Conservation (phyloP, 108 stramenopile genomes). For the Chaetoceros tenuissimus region DNA sequence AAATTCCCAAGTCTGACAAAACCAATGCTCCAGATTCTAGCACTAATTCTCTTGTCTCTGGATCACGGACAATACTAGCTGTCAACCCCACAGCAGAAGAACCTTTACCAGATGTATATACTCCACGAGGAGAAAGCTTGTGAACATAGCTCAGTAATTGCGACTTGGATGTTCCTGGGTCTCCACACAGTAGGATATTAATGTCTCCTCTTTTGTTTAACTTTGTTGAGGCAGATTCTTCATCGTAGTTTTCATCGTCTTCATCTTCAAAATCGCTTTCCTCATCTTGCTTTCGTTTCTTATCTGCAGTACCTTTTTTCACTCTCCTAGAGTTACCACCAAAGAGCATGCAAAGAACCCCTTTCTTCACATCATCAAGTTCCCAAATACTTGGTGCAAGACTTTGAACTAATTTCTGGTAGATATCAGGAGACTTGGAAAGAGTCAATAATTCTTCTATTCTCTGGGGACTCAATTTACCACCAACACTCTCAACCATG, state of each 20-base stretch:
- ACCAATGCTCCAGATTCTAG: constrained; percentile 98
- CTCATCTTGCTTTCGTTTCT: constrained; percentile 27
- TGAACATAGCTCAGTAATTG: constrained; percentile 96
- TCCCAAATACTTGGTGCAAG: constrained; percentile 99
- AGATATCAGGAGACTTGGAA: constrained; percentile 66
- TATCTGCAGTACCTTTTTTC: constrained; percentile 22
- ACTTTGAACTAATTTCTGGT: constrained; percentile 70
- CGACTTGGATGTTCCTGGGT: constrained; percentile 96
- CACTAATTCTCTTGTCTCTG: constrained; percentile 95
- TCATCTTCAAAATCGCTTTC: constrained; percentile 16
- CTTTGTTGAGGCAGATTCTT: constrained; percentile 21
- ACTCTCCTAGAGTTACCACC: constrained; percentile 82
- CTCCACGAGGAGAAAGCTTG: constrained; percentile 92
- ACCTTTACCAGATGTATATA: constrained; percentile 98
- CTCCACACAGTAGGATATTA: constrained; percentile 97
- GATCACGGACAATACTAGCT: constrained; percentile 96
- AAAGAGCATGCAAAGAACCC: constrained; percentile 96
- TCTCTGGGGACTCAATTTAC: constrained; percentile 43
- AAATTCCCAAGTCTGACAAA: constrained; percentile 94
- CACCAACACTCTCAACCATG: constrained; percentile 8
- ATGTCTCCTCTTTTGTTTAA: constrained; percentile 93
- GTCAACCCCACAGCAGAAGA: constrained; percentile 97
- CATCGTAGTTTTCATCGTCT: constrained; percentile 23
- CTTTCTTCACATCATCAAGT: constrained; percentile 98
- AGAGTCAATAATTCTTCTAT: constrained; percentile 64